A percentile compares a stretch with the other conserved stretches of the same genome.
phyloP scores from a whole-genome alignment of 768 basidiomycete species.

The Exsudoporus frostii region DNA sequence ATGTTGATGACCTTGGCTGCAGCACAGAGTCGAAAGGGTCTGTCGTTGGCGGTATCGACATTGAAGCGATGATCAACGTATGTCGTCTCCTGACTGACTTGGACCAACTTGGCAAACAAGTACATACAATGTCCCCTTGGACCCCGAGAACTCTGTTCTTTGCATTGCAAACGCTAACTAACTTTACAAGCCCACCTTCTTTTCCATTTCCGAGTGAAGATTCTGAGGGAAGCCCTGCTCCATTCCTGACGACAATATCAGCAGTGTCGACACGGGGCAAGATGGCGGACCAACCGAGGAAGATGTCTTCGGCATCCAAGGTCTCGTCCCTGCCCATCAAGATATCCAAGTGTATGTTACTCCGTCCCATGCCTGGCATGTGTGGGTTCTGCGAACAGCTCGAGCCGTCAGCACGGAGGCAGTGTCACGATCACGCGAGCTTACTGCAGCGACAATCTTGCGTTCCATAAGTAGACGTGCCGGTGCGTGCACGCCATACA shows the following conservation, averaged over 20 bases:
- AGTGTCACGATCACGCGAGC: background rate
- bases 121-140: slow-evolving; percentile 14
- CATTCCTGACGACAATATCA: slow-evolving; percentile 41
- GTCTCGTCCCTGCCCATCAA: slow-evolving; percentile 89
- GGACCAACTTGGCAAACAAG: slow-evolving; percentile 21
- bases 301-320: slow-evolving; percentile 75
- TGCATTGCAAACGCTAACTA: background rate
- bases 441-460: slow-evolving; percentile 73
- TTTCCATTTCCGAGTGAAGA: slow-evolving; percentile 68
- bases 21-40: slow-evolving; percentile 24
- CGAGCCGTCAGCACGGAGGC: background rate
- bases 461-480: slow-evolving; percentile 93
- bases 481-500: slow-evolving; percentile 86
- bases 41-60: slow-evolving; percentile 15
- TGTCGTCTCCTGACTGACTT: background rate
- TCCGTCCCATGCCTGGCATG: slow-evolving; percentile 59
- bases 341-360: slow-evolving; percentile 89
- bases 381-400: slow-evolving; percentile 51
- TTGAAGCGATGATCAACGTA: background rate
- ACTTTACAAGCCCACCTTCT: slow-evolving; percentile 46
- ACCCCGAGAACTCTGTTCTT: slow-evolving; percentile 9
- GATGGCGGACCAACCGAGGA: slow-evolving; percentile 53
- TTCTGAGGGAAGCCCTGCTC: slow-evolving; percentile 49
- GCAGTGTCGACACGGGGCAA: background rate
- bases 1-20: slow-evolving; percentile 23